phyloP scores from a whole-genome alignment of 257 asterid species.

The Agastache rugosa region DNA sequence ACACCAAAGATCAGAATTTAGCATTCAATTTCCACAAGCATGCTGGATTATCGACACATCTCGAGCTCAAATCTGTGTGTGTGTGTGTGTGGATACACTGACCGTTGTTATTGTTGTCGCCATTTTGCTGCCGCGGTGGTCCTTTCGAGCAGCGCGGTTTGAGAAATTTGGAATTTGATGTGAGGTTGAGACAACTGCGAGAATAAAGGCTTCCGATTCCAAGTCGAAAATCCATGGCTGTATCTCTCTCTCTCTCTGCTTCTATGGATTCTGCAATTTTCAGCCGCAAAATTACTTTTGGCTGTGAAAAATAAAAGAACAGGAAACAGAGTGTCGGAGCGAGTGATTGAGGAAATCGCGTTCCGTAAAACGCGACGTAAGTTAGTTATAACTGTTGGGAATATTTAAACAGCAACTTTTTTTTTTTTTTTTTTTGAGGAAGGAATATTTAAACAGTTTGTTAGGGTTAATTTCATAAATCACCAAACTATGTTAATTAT shows the following conservation, averaged over 20 bases:
- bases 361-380: background rate
- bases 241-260: background rate
- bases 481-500: too few species aligned
- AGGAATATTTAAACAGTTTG: too few species aligned
- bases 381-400: background rate
- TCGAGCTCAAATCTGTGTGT: background rate
- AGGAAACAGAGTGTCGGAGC: background rate
- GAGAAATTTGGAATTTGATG: conserved; percentile 42
- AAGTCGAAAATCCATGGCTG: conserved; percentile 58
- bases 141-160: conserved; percentile 50
- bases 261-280: conserved; percentile 32
- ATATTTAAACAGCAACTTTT: too few species aligned
- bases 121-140: conserved; percentile 56
- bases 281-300: conserved; percentile 38
- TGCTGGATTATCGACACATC: background rate
- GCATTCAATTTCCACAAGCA: conserved; percentile 24
- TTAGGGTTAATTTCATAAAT: too few species aligned
- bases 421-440: too few species aligned
- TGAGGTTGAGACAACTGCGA: conserved; percentile 31
- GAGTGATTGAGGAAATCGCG: background rate
- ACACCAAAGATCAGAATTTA: background rate
- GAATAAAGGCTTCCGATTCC: conserved; percentile 49
- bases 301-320: too few species aligned
- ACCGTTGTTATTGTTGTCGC: conserved; percentile 40
- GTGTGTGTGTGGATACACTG: conserved; percentile 14